Evolutionary conservation across 768 basidiomycete genomes (phyloP), one percentile per base, ranked within the genome.

Genomic region (Lentinula edodes): DNA sequence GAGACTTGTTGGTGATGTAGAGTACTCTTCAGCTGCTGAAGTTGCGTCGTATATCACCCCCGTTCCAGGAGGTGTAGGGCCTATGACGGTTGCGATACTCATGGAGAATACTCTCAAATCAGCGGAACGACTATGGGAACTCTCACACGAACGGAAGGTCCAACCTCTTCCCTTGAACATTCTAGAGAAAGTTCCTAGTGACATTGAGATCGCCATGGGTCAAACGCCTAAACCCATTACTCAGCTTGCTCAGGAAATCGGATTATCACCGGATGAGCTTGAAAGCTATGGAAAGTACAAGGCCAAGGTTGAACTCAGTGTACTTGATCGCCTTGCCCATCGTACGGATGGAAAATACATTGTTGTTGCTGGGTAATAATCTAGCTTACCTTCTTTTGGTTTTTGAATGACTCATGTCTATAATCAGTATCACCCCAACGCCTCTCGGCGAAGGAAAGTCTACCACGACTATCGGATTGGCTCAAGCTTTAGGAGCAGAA

Each of bases 61-160:
- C 20, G 97, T 99, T 28, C 97, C 97, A 0, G 97, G 97, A 73
- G 97, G 97, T 61, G 97, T 99, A 57, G 97, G 97, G 12, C 97
- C 97, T n/a, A 97, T 98, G 95, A 99, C 97, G 13, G 97, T 99
- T 61, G 97, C 97, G 20, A 82, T 98, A 79, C 86, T 99, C 64
- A 98, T 99, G 95, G 83, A 87, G 69, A 99, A 98, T 75, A 96
- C 95, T 1, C 77, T 93, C 66, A 78, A 81, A 64, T 89, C 93
- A 52, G 95, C 95, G 23, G 83, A 91, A 72, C 86, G 91, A 56
- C 81, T 86, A 55, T 95, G 90, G 83, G 84, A 90, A 65, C 79
- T 84, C 55, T 75, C 83, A 48, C 83, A 87, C 52, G 72, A 81
- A 12, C 83, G 86, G 61, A 88, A 86, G 69, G 74, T 95, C 72